phyloP scores from a whole-genome alignment of 352 stramenopile species.

The Phytophthora idaei region DNA sequence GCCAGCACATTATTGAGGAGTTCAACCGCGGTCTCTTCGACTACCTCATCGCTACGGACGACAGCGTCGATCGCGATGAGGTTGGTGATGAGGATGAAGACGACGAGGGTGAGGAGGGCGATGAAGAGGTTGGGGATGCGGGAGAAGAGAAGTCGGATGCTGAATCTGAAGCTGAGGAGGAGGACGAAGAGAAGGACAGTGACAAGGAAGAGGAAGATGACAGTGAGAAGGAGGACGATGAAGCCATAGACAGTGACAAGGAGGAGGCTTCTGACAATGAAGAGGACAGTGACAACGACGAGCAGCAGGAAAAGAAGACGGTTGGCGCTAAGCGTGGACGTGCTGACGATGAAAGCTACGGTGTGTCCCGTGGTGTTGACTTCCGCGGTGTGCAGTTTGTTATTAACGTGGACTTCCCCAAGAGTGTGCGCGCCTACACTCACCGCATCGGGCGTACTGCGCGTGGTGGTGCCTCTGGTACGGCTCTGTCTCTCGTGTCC shows the following conservation, averaged over 20 bases:
- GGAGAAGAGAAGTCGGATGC: conserved; percentile 30
- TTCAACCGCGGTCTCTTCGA: conserved; percentile 98
- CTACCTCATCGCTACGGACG: conserved; percentile 99
- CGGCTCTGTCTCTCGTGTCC: conserved; percentile 95
- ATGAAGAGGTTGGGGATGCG: conserved; percentile 37
- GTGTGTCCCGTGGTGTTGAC: conserved; percentile 97
- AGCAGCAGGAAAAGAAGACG: conserved; percentile 46
- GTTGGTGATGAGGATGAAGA: conserved; percentile 65
- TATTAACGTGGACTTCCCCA: conserved; percentile 99
- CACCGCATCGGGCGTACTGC: conserved; percentile 98
- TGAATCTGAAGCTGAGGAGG: conserved; percentile 45
- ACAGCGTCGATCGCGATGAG: conserved; percentile 92
- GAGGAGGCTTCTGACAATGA: conserved; percentile 75
- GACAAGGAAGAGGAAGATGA: conserved; percentile 41
- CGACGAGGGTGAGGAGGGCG: conserved; percentile 66
- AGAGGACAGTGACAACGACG: conserved; percentile 60
- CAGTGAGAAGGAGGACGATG: conserved; percentile 54
- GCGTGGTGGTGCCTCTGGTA: conserved; percentile 95
- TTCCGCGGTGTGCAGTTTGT: conserved; percentile 99
- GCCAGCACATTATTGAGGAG: conserved; percentile 97
- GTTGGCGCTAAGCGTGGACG: conserved; percentile 56
- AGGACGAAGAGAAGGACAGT: conserved; percentile 49
- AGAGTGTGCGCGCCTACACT: conserved; percentile 95
- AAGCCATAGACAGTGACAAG: conserved; percentile 40
- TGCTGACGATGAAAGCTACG: conserved; percentile 91